Evolutionary conservation across 495 filamentous ascomycete species (phyloP).

Genomic region (Lepidopterella palustris): DNA sequence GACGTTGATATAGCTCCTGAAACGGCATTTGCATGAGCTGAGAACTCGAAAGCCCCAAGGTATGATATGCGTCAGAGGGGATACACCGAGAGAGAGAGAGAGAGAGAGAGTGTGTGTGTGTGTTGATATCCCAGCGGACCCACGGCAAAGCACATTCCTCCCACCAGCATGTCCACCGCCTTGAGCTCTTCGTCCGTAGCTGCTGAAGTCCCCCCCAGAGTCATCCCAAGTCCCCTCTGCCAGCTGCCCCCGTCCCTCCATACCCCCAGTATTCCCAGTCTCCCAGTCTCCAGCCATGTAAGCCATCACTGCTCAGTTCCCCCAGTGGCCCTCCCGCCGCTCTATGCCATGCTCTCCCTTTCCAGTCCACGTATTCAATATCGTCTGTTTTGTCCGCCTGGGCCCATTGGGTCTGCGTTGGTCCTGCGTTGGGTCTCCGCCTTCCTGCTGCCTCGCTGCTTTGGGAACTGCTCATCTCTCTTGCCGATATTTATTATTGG

Average conservation of each 20-base stretch:
- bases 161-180: background rate
- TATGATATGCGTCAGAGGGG: slow-evolving; percentile 21
- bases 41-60: background rate
- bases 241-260: background rate
- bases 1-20: slow-evolving; percentile 22
- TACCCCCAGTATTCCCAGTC: too few relatives aligned
- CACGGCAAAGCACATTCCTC: background rate
- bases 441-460: slow-evolving; percentile 14
- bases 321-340: too few relatives aligned
- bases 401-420: too few relatives aligned
- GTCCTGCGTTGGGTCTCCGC: too few relatives aligned
- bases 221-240: background rate
- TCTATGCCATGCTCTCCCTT: too few relatives aligned
- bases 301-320: too few relatives aligned
- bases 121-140: too few relatives aligned
- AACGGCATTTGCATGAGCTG: slow-evolving; percentile 30
- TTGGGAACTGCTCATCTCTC: slow-evolving; percentile 23
- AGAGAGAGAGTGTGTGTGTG: too few relatives aligned
- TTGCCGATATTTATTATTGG: slow-evolving; percentile 3
- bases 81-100: too few relatives aligned
- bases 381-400: too few relatives aligned
- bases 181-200: background rate
- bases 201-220: background rate
- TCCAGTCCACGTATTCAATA: too few relatives aligned
- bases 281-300: too few relatives aligned